A percentile compares a stretch with the other conserved stretches of the same genome.
phyloP scores from a whole-genome alignment of 805 yeast species.

The Grigorovia humatica region DNA sequence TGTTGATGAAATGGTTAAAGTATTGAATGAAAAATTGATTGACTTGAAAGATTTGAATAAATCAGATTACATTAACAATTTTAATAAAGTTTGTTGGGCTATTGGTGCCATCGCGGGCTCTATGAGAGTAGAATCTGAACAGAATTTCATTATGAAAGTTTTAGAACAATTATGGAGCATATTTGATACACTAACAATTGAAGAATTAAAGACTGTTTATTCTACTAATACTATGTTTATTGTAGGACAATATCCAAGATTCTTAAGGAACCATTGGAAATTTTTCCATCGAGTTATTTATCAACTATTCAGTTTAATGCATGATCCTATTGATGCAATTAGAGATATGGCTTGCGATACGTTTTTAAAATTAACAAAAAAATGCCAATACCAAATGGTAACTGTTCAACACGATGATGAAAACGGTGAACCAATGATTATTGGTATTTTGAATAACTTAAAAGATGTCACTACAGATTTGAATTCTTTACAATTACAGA shows the following conservation, averaged over 20 bases:
- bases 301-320: conserved; percentile 95
- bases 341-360: conserved; percentile 99
- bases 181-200: conserved; percentile 64
- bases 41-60: conserved; percentile 97
- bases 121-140: conserved; percentile 95
- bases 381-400: conserved; percentile 90
- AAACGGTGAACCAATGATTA: conserved; percentile 65
- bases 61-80: conserved; percentile 45
- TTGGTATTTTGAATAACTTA: conserved; percentile 70
- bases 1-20: conserved; percentile 81
- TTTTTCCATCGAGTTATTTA: conserved; percentile 87
- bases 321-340: conserved; percentile 96
- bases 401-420: conserved; percentile 68
- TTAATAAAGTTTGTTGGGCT: conserved; percentile 97
- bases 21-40: conserved; percentile 70
- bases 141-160: conserved; percentile 71
- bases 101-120: conserved; percentile 97
- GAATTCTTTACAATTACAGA: conserved; percentile 90
- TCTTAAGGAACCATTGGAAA: conserved; percentile 94
- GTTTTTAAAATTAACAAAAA: conserved; percentile 82
- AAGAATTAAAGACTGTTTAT: conserved; percentile 92
- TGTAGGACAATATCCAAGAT: conserved; percentile 96
- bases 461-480: conserved; percentile 77
- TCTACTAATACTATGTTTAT: conserved; percentile 98
- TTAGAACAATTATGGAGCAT: conserved; percentile 78